Conservation (phyloP, 139 green algal genomes). For the Coelastrella sp. region DNA sequence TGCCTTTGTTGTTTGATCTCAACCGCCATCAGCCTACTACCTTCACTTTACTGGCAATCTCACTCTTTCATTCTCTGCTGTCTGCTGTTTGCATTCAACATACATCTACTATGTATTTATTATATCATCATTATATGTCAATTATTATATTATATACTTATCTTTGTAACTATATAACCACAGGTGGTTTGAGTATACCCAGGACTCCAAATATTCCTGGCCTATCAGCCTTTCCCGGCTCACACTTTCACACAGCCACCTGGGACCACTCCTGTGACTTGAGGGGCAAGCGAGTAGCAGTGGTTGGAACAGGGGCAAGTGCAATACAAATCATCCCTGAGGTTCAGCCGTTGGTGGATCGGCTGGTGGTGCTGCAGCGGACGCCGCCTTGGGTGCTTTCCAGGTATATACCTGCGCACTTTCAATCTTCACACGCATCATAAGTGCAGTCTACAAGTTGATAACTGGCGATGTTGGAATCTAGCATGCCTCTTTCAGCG, state of each 20-base stretch:
- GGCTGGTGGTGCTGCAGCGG: constrained; percentile 25
- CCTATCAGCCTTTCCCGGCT: not conserved
- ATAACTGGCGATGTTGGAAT: too few relatives aligned
- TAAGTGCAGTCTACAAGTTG: too few relatives aligned
- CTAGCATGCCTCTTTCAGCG: too few relatives aligned
- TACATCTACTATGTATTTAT: too few relatives aligned
- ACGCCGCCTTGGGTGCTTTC: constrained; percentile 27
- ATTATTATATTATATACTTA: too few relatives aligned
- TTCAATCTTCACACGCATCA: too few relatives aligned
- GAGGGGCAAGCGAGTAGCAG: not conserved
- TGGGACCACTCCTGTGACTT: constrained; percentile 15
- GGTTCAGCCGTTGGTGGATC: not conserved
- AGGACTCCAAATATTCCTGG: not conserved
- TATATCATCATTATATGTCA: too few relatives aligned
- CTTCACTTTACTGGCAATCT: too few relatives aligned
- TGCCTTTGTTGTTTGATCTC: not conserved
- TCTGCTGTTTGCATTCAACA: not conserved
- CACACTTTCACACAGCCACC: not conserved
- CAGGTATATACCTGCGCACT: not conserved
- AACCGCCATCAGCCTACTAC: too few relatives aligned
- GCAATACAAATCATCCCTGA: constrained; percentile 36
- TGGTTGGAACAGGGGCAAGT: constrained; percentile 19
- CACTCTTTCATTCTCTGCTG: too few relatives aligned
- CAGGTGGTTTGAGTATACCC: not conserved
- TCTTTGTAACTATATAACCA: not conserved